These are phyloP conservation scores for Colletotrichum trifolii DNA, from an alignment of 2,329 filamentous ascomycete genomes.

Conservation along the genomic window DNA sequence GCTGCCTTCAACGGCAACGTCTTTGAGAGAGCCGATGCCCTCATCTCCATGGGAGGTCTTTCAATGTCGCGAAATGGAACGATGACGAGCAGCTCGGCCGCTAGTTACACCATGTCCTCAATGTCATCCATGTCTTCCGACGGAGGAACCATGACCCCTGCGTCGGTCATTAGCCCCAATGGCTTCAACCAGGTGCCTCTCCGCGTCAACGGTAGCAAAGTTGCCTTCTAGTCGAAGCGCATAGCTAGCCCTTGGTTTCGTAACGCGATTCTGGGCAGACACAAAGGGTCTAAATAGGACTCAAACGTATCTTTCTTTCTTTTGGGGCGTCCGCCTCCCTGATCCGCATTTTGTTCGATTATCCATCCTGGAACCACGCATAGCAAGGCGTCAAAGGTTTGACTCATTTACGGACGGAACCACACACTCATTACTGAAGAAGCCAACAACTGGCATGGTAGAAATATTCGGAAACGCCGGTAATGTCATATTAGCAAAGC, in stretches of 20 bases:
- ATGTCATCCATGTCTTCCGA: slow-evolving; percentile 56
- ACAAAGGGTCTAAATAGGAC: slow-evolving; percentile 7
- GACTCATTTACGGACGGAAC: slow-evolving; percentile 25
- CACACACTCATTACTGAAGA: slow-evolving; percentile 33
- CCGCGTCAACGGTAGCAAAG: slow-evolving; percentile 52
- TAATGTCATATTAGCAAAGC: slow-evolving; percentile 32
- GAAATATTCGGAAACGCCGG: slow-evolving; percentile 19
- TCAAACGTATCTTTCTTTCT: not conserved
- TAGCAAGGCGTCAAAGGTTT: slow-evolving; percentile 35
- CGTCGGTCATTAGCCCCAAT: slow-evolving; percentile 46
- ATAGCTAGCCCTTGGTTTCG: slow-evolving; percentile 34
- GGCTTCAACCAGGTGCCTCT: slow-evolving; percentile 41
- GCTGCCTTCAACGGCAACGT: slow-evolving; percentile 66
- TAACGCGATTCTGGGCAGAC: slow-evolving; percentile 29
- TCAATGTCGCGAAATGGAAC: slow-evolving; percentile 66
- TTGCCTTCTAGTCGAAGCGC: slow-evolving; percentile 47
- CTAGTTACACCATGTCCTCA: slow-evolving; percentile 42
- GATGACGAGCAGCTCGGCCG: slow-evolving; percentile 50
- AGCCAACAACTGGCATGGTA: slow-evolving; percentile 13
- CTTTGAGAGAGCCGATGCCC: slow-evolving; percentile 69
- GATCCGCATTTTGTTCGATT: slow-evolving; percentile 28
- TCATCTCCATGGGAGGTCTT: slow-evolving; percentile 68
- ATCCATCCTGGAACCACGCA: slow-evolving; percentile 26
- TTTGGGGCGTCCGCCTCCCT: slow-evolving; percentile 12
- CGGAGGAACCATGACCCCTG: slow-evolving; percentile 46